Conservation (phyloP, 2,329 filamentous ascomycete species). For the Curvularia lunata region DNA sequence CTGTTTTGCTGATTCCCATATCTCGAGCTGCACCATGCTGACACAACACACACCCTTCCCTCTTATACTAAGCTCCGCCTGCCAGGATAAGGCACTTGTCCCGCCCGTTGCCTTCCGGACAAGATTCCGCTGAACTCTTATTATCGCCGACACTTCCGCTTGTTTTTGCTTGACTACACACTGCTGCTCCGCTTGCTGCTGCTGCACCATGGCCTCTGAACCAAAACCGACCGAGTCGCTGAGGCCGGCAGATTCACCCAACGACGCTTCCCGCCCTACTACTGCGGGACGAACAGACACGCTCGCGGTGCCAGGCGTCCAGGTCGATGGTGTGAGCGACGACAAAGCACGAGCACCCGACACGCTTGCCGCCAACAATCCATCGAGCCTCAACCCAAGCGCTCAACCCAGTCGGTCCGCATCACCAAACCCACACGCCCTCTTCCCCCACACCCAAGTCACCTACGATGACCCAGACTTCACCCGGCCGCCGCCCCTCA, state of each 20-base stretch:
- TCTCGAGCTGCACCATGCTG: conserved; percentile 22
- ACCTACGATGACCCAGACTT: conserved; percentile 51
- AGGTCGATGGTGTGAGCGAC: conserved; percentile 25
- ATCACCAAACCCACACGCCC: conserved; percentile 41
- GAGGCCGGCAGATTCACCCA: conserved; percentile 26
- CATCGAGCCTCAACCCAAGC: conserved; percentile 24
- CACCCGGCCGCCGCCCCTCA: conserved; percentile 58
- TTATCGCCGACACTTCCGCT: conserved; percentile 21
- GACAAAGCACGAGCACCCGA: conserved; percentile 23
- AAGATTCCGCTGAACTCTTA: conserved; percentile 22
- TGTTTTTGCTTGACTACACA: not conserved
- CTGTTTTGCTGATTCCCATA: conserved; percentile 3
- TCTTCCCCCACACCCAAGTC: conserved; percentile 52
- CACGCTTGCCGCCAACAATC: conserved; percentile 16
- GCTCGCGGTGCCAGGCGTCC: conserved; percentile 31
- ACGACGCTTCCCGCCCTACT: conserved; percentile 15
- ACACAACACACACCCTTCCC: conserved; percentile 5
- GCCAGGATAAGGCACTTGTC: conserved; percentile 23
- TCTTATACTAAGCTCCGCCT: conserved; percentile 4
- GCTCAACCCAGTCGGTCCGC: conserved; percentile 34
- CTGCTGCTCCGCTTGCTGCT: conserved; percentile 1
- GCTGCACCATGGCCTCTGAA: conserved; percentile 33
- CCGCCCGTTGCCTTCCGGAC: conserved; percentile 36
- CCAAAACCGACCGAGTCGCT: conserved; percentile 42
- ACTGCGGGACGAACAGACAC: conserved; percentile 17